Evolutionary conservation across 257 asterid species (phyloP), one percentile per base, ranked within the genome.

Genomic region (Avicennia marina): DNA sequence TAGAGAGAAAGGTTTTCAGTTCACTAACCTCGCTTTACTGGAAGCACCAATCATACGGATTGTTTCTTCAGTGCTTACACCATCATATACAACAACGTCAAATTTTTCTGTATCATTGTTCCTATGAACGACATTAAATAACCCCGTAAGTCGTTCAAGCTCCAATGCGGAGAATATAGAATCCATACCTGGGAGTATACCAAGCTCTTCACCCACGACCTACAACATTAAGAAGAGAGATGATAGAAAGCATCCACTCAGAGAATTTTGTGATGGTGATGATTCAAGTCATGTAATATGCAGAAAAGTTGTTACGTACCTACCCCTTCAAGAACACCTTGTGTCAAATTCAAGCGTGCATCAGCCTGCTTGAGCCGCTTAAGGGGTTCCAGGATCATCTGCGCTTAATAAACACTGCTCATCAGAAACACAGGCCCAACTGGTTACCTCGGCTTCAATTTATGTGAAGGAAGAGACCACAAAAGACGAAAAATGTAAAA

Each of bases 311-410:
- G 68, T 65, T 55, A 83, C 89, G 64, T 78, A 83, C 94, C 95
- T 75, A 91, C 98, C 95, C 89, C 95, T 83, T 86, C 95, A 55
- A 91, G 90, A 78, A 89, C 84, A 72, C 95, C 98, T 75, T 91
- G 98, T 22, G 98, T 88, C 83, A 91, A 58, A 74, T 88, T 85
- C 50, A 91, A 83, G 45, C 76, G 90, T 4, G 83, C 83, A 78
- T 91, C 98, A 22, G 98, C 95, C 65, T 91, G 84, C 83, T 89
- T 91, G 54, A 91, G 79, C 51, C 67, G 73, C 72, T 78, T 77
- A 66, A 91, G 95, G 54, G 97, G 95, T 69, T 83, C 96, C 19
- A 88, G 89, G 33, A 91, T 81, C 97, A 91, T 91, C 98, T 91
- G 94, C 74, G 38, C 11, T 53, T 8, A 46, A 55, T 15, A 47